Conservation (phyloP, 2,329 filamentous ascomycete genomes). For the Bipolaris cookei region DNA sequence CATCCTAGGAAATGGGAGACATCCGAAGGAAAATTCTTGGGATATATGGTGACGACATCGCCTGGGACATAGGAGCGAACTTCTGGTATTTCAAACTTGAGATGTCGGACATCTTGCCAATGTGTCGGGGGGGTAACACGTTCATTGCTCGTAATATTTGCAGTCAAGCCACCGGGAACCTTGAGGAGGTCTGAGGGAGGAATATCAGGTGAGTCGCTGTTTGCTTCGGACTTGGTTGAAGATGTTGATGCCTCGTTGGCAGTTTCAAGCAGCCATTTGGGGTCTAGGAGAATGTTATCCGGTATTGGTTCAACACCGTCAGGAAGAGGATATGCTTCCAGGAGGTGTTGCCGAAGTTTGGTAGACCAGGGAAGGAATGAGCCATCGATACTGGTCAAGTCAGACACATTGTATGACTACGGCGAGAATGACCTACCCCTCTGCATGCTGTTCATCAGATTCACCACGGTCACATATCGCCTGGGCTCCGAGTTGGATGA, state of each 20-base stretch:
- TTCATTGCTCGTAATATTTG: constrained; percentile 68
- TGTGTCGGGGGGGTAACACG: constrained; percentile 77
- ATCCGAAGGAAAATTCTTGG: constrained; percentile 84
- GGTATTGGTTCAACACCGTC: constrained; percentile 72
- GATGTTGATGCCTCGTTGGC: constrained; percentile 23
- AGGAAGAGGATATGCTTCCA: constrained; percentile 72
- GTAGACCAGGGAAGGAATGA: constrained; percentile 80
- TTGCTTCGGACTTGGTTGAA: constrained; percentile 2
- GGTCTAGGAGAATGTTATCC: constrained; percentile 74
- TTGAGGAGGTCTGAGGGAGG: constrained; percentile 60
- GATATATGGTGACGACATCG: constrained; percentile 80
- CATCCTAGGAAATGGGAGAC: constrained; percentile 78
- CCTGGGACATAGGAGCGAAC: constrained; percentile 68
- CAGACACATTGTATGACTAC: constrained; percentile 34
- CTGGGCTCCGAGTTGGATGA: constrained; percentile 81
- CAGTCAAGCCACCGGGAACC: constrained; percentile 63
- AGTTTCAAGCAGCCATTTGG: constrained; percentile 69
- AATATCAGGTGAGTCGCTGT: constrained; percentile 16
- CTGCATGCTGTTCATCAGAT: constrained; percentile 90
- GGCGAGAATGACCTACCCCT: constrained; percentile 69
- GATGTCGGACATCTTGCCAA: constrained; percentile 91
- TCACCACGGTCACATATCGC: constrained; percentile 81
- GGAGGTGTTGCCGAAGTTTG: constrained; percentile 69
- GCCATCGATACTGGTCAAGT: constrained; percentile 71
- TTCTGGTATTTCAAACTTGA: constrained; percentile 64